A percentile compares a stretch with the other conserved stretches of the same genome.
Evolutionary conservation across 2,329 filamentous ascomycete genomes (phyloP).

Genomic region (Cladosporium sp.): DNA sequence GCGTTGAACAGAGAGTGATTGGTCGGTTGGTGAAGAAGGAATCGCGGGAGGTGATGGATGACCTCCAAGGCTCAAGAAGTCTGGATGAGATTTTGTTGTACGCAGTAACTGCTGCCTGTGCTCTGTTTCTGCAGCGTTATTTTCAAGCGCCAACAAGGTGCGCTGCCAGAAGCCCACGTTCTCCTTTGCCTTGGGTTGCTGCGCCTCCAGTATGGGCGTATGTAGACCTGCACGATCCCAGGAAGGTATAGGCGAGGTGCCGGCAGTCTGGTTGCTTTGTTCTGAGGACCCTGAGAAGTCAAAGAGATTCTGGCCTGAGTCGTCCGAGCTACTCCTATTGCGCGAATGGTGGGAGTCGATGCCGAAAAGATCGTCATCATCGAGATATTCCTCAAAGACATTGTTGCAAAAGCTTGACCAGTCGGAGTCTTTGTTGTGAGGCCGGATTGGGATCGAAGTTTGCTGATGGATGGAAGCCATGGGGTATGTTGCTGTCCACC

Average conservation of each 20-base stretch:
- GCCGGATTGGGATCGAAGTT: conserved; percentile 40
- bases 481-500: background rate
- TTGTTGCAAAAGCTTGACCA: conserved; percentile 60
- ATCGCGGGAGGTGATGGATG: conserved; percentile 37
- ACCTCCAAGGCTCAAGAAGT: conserved; percentile 39
- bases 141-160: conserved; percentile 53
- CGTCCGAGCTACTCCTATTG: conserved; percentile 50
- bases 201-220: conserved; percentile 26
- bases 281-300: conserved; percentile 54
- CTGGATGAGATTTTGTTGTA: conserved; percentile 35
- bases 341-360: conserved; percentile 47
- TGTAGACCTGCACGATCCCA: conserved; percentile 35
- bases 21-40: conserved; percentile 31
- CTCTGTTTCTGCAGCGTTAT: conserved; percentile 48
- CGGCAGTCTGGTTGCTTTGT: conserved; percentile 48
- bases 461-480: conserved; percentile 18
- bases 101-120: conserved; percentile 42
- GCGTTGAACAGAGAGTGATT: conserved; percentile 34
- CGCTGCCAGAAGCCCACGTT: conserved; percentile 55
- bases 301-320: conserved; percentile 47
- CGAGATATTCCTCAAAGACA: conserved; percentile 64
- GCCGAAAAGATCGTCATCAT: conserved; percentile 54
- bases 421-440: conserved; percentile 52
- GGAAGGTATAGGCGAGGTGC: conserved; percentile 51
- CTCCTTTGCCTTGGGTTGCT: conserved; percentile 41